Evolutionary conservation across 805 yeast species (phyloP).

Genomic region (Saccharomycopsis sp.): DNA sequence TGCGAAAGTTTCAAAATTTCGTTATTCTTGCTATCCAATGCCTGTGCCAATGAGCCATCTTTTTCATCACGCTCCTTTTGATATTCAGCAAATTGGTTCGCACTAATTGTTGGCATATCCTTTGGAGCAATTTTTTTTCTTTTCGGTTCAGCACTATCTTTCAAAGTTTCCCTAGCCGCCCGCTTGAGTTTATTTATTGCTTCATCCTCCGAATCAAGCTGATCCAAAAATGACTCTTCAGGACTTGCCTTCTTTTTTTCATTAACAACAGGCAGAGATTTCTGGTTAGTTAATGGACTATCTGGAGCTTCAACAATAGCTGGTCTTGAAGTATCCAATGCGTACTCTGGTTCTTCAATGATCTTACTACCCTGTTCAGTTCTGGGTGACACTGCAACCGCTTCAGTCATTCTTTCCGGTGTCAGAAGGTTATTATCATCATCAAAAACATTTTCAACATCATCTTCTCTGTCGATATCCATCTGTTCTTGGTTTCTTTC

Average conservation of each 20-base stretch:
- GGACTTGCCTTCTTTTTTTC: background rate
- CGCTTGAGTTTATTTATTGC: constrained; percentile 19
- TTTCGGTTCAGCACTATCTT: background rate
- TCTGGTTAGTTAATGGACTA: constrained; percentile 16
- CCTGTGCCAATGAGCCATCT: constrained; percentile 14
- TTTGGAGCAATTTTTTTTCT: background rate
- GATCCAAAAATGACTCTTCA: constrained; percentile 8
- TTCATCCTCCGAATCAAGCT: constrained; percentile 20
- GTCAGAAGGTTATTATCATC: constrained; percentile 16
- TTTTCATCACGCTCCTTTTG: constrained; percentile 21
- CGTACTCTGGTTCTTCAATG: constrained; percentile 22
- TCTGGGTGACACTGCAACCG: constrained; percentile 28
- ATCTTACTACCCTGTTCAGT: constrained; percentile 26
- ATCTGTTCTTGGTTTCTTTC: background rate
- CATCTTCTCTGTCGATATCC: background rate
- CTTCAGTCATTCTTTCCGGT: constrained; percentile 29
- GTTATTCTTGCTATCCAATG: constrained; percentile 19
- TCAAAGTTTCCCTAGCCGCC: constrained; percentile 12
- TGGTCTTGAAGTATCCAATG: constrained; percentile 21
- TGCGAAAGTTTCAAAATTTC: constrained; percentile 12
- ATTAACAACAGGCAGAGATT: background rate
- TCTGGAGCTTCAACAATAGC: constrained; percentile 14
- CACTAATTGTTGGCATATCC: constrained; percentile 19
- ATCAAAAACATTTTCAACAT: background rate
- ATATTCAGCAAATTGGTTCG: constrained; percentile 24